Base-by-base conservation (phyloP, 2,329 filamentous ascomycete species). In the Dactylellina sp. region DNA sequence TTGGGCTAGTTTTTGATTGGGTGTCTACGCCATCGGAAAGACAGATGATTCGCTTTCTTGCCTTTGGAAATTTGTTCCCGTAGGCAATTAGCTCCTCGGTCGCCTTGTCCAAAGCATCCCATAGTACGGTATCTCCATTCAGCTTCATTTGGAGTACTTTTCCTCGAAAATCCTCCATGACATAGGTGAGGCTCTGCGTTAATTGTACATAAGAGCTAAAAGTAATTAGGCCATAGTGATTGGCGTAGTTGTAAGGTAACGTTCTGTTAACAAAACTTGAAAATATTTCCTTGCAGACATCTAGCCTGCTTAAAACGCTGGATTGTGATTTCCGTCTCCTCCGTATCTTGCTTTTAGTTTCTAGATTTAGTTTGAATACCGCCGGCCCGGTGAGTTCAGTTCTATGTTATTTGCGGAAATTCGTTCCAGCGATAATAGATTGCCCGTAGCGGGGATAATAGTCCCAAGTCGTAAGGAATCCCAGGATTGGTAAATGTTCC, bases 251-350 rank as follows among this genome's bases (percentile, higher is more conserved):
- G 62, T 82, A 81, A 1, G 81, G 81, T n/a, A 82, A 75, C 0
- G 80, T 75, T 2, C 80, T 76, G 59, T 82, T 81, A 70, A 82
- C 77, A 63, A 81, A 78, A 6, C 80, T 78, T 44, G 80, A 78
- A 60, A 81, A 82, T 75, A 81, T 79, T 57, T 81, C 79, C 72
- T 81, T 81, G 16, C 80, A 62, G 2, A 81, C 80, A 46, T 80
- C 80, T 7, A 82, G 76, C 44, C 44, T 7, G 9, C 7, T 59
- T 9, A 59, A 47, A 11, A 28, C 35, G 28, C 24, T 28, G 1
- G 40, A 35, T 9, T n/a, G 37, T 22, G 4, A 16, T 1, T n/a
- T 18, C 14, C 2, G 20, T 2, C 28, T 7, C 25, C 40, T 5
- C 7, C 40, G 22, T 16, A 57, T 7, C 7, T 22, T 16, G 12